phyloP scores from a whole-genome alignment of 192 early-diverging fungal genomes.

The Gryganskiella cystojenkinii region DNA sequence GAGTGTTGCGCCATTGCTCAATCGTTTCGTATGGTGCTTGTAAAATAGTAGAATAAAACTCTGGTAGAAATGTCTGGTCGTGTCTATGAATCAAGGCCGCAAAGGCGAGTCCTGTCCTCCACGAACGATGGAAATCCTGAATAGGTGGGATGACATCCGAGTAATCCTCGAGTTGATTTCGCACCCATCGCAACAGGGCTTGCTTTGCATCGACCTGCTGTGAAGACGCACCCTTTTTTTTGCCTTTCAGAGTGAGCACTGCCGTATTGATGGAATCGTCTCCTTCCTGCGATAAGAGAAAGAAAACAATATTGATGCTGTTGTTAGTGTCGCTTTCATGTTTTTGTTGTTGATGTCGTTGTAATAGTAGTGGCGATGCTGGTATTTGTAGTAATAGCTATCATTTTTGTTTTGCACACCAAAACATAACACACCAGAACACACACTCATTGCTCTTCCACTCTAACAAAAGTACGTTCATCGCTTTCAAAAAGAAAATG shows the following conservation, averaged over 20 bases:
- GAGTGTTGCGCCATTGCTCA: conserved; percentile 48
- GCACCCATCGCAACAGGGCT: conserved; percentile 63
- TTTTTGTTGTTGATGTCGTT: background rate
- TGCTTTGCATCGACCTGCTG: conserved; percentile 59
- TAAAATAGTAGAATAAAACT: conserved; percentile 51
- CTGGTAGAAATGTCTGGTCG: conserved; percentile 55
- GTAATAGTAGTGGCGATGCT: too few relatives aligned
- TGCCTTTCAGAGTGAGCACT: conserved; percentile 8
- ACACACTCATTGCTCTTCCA: too few relatives aligned
- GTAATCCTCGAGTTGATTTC: conserved; percentile 61
- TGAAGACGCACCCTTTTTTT: conserved; percentile 35
- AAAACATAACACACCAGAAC: too few relatives aligned
- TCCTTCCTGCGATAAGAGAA: conserved; percentile 26
- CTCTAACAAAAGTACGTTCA: too few relatives aligned
- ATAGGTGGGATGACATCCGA: conserved; percentile 60
- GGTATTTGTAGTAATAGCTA: too few relatives aligned
- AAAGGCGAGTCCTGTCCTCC: conserved; percentile 63
- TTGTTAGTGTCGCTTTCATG: background rate
- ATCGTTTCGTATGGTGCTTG: conserved; percentile 41
- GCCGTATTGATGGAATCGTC: conserved; percentile 11
- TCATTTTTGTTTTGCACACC: too few relatives aligned
- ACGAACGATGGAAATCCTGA: conserved; percentile 62
- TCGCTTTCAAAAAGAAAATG: background rate
- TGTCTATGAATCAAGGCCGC: conserved; percentile 60
- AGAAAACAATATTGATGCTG: background rate